Evolutionary conservation across 2,329 filamentous ascomycete genomes (phyloP).

Genomic region (Fusarium lyarnte): DNA sequence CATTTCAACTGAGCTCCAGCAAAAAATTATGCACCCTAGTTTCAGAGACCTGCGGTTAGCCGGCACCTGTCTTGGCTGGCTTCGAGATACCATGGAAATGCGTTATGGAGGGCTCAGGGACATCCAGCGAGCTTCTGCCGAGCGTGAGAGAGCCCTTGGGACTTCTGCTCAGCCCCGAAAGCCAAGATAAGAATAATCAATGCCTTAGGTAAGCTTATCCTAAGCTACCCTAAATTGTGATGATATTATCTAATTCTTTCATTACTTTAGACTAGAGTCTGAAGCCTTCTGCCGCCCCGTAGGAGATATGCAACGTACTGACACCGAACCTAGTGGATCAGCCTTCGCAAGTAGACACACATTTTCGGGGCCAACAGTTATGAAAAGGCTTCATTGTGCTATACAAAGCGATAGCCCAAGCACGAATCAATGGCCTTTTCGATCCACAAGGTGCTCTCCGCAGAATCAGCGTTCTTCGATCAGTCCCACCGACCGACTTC

Average conservation of each 20-base stretch:
- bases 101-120: not conserved
- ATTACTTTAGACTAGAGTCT: not conserved
- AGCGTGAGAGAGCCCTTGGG: not conserved
- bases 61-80: not conserved
- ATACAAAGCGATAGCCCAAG: not conserved
- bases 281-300: too few relatives aligned
- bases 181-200: not conserved
- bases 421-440: not conserved
- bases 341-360: not conserved
- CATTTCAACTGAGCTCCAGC: not conserved
- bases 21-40: not conserved
- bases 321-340: not conserved
- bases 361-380: not conserved
- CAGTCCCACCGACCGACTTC: too few relatives aligned
- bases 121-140: not conserved
- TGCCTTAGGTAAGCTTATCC: not conserved
- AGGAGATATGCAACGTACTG: not conserved
- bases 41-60: not conserved
- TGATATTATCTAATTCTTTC: not conserved
- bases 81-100: not conserved
- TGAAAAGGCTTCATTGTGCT: not conserved
- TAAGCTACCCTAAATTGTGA: not conserved
- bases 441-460: not conserved
- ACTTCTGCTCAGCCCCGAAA: not conserved
- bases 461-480: not conserved